Conservation (phyloP, 352 stramenopile species). For the Globisporangium irregulare region DNA sequence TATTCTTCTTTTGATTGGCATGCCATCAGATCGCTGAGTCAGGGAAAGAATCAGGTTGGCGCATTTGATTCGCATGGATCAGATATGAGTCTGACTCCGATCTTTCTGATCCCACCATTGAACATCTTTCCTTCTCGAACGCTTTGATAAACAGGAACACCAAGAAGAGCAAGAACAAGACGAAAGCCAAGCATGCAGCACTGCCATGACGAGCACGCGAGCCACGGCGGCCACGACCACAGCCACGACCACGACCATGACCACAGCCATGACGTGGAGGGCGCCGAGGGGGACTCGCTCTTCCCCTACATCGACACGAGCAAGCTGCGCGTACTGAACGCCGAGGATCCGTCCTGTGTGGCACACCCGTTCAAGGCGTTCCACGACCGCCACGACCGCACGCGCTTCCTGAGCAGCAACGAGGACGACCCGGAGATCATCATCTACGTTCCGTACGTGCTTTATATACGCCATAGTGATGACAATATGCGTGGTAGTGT, state of each 20-base stretch:
- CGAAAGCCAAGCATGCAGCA: conserved; percentile 37
- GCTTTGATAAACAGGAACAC: not conserved
- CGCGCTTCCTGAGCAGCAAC: conserved; percentile 68
- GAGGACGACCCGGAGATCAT: conserved; percentile 85
- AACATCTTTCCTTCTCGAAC: not conserved
- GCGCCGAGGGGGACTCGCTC: conserved; percentile 74
- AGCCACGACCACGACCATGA: conserved; percentile 60
- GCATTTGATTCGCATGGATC: not conserved
- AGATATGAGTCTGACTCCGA: conserved; percentile 1
- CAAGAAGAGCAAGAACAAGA: not conserved
- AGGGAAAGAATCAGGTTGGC: not conserved
- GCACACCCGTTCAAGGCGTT: conserved; percentile 82
- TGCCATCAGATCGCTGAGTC: not conserved
- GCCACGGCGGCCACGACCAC: conserved; percentile 45
- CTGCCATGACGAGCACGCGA: conserved; percentile 61
- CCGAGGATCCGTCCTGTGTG: conserved; percentile 51
- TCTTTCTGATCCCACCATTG: not conserved
- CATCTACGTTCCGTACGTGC: conserved; percentile 62
- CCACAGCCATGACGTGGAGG: conserved; percentile 65
- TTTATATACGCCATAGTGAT: not conserved
- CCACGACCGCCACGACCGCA: conserved; percentile 65
- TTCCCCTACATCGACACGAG: conserved; percentile 86
- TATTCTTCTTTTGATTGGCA: conserved; percentile 20
- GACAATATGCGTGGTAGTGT: not conserved
- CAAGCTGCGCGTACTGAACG: conserved; percentile 82